Conservation (phyloP, 345 rosid species). For the Turnera subulata region DNA sequence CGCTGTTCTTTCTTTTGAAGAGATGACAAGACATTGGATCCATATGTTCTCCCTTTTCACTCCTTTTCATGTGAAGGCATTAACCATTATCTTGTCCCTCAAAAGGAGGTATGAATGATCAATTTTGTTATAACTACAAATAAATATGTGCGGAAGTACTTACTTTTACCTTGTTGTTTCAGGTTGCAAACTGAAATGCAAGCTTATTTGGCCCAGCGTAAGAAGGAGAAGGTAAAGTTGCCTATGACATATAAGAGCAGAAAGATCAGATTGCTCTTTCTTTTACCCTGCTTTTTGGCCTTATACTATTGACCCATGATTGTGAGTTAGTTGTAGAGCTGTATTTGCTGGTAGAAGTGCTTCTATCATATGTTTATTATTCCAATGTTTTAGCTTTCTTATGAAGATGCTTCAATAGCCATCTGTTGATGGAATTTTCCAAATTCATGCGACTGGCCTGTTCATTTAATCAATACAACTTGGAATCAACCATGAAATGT, state of each 20-base stretch:
- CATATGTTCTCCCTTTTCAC: constrained; percentile 64
- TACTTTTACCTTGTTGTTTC: constrained; percentile 32
- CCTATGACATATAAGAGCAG: neutral
- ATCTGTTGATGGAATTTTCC: too few species aligned
- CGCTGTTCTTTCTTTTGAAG: constrained; percentile 47
- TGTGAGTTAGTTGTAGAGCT: neutral
- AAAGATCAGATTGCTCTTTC: neutral
- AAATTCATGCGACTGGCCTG: too few species aligned
- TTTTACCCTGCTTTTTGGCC: constrained; percentile 3
- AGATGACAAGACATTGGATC: constrained; percentile 75
- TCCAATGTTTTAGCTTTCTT: neutral
- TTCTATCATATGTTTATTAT: neutral
- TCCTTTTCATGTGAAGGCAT: constrained; percentile 61
- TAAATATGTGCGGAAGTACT: neutral
- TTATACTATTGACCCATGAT: neutral
- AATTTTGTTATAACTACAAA: constrained; percentile 15
- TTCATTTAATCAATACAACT: too few species aligned
- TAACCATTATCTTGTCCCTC: constrained; percentile 62
- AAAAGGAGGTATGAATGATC: constrained; percentile 57
- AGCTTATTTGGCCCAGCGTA: constrained; percentile 52
- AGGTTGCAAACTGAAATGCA: constrained; percentile 81
- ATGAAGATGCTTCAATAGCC: constrained; percentile 1
- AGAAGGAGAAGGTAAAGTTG: constrained; percentile 48
- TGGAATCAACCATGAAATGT: too few species aligned
- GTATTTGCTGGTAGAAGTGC: neutral